phyloP scores from a whole-genome alignment of 805 yeast species.

The Barnettozyma pratensis region DNA sequence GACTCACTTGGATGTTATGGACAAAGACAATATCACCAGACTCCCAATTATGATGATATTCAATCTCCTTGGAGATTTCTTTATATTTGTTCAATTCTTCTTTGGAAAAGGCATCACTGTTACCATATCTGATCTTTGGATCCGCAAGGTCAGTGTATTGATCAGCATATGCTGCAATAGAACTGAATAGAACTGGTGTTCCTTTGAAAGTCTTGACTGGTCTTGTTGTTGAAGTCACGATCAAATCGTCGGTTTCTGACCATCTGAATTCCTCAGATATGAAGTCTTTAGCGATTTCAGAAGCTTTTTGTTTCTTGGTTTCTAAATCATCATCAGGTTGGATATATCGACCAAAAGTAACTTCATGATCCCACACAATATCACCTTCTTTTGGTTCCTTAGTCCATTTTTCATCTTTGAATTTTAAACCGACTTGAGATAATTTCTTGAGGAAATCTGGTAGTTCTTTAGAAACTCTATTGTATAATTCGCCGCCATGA shows the following conservation, averaged over 20 bases:
- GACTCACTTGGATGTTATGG: constrained; percentile 31
- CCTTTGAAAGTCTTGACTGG: constrained; percentile 14
- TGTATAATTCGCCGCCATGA: constrained; percentile 30
- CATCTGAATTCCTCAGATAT: constrained; percentile 27
- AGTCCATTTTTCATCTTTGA: constrained; percentile 27
- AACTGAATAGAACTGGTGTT: constrained; percentile 23
- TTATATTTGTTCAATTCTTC: constrained; percentile 19
- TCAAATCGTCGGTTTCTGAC: constrained; percentile 23
- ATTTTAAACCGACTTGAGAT: constrained; percentile 22
- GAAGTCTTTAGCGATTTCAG: constrained; percentile 15
- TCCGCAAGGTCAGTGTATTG: constrained; percentile 2
- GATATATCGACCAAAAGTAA: constrained; percentile 29
- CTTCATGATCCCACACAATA: constrained; percentile 27
- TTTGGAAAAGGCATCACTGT: constrained; percentile 16
- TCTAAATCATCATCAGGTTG: constrained; percentile 21
- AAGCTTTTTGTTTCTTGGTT: constrained; percentile 25
- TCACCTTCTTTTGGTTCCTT: constrained; percentile 10
- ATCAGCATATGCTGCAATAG: constrained; percentile 23
- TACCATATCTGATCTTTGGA: constrained; percentile 17
- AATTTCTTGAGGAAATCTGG: constrained; percentile 24
- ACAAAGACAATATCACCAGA: constrained; percentile 31
- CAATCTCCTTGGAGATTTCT: constrained; percentile 16
- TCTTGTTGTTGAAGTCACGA: constrained; percentile 10
- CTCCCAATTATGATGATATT: constrained; percentile 28
- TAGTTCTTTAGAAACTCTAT: constrained; percentile 11